Base-by-base conservation (phyloP, 768 basidiomycete species). In the Pholiota molesta region DNA sequence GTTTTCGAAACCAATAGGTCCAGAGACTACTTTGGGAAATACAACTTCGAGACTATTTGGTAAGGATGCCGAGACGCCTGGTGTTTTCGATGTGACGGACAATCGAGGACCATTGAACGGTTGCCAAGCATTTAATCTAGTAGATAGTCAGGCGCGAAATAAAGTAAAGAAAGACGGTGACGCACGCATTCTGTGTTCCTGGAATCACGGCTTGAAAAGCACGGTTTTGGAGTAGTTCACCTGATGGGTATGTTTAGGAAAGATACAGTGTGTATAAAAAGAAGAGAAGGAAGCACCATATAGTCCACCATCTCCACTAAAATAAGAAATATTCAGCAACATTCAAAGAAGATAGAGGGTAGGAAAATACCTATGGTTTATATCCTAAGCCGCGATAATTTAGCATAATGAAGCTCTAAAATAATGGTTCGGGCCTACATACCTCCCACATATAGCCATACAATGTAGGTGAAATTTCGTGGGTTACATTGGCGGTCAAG, bases 151-250 rank as follows among this genome's bases (percentile, higher is more conserved):
- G 14, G 35, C 5, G 28, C 31, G 31, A 26, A 55, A 21, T 2
- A 3, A 8, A 5, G n/a, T 2, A 39, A 31, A 31, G 37, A 17
- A 54, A 23, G 14, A 16, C 39, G 14, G 26, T 3, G 14, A 29
- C n/a, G 14, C 21, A 11, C 39, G 23, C 16, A 5, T 8, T 57
- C 21, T 31, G 26, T 13, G 33, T 57, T 55, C 67, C 66, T 56
- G 64, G 62, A 23, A 65, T 57, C 5, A 68, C 67, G 31, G 57
- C 60, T 28, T 66, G 67, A 39, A 68, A 68, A 7, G 67, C 67
- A 19, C 67, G 65, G 39, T 66, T 68, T 62, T 64, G 64, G 6
- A 68, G 58, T 16, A 68, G 35, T 37, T 37, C 35, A 37, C 35
- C 67, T 68, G 37, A 14, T 26, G 26, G 19, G 14, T 13, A 17